A percentile compares a stretch with the other conserved stretches of the same genome.
Conservation (phyloP, 345 rosid species). For the Eucalyptus sp. region DNA sequence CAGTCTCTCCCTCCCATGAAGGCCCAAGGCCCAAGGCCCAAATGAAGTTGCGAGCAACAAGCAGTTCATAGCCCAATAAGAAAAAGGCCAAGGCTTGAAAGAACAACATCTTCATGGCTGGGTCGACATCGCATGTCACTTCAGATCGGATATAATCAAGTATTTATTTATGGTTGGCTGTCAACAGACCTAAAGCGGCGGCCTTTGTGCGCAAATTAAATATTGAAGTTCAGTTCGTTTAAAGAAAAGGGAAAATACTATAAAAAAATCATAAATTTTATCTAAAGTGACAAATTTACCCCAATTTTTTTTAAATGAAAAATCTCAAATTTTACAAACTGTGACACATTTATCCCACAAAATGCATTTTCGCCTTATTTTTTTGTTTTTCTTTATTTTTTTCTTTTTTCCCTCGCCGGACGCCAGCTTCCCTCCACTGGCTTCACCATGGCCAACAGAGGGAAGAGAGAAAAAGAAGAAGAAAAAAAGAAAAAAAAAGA, state of each 20-base stretch:
- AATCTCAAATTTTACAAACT: too few species aligned
- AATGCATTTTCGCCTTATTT: too few species aligned
- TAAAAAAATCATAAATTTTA: too few species aligned
- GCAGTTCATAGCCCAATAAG: neutral
- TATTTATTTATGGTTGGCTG: neutral
- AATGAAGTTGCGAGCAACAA: neutral
- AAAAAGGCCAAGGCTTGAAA: neutral
- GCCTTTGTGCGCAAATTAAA: neutral
- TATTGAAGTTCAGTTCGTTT: neutral
- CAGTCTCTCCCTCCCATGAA: neutral
- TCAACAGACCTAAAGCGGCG: neutral
- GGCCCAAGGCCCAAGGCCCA: neutral
- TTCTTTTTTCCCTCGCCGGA: too few species aligned
- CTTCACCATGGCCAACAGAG: too few species aligned
- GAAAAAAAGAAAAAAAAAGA: too few species aligned
- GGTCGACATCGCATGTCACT: neutral
- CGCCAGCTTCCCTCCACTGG: too few species aligned
- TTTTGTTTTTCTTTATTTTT: too few species aligned
- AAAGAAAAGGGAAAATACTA: fast-evolving
- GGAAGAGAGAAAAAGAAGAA: too few species aligned
- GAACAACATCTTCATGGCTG: neutral
- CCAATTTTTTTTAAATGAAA: too few species aligned
- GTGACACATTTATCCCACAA: too few species aligned
- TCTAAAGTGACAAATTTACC: too few species aligned
- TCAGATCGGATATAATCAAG: neutral